Evolutionary conservation across 2,329 filamentous ascomycete species (phyloP), one percentile per base, ranked within the genome.

Genomic region (Penicillium olsonii): DNA sequence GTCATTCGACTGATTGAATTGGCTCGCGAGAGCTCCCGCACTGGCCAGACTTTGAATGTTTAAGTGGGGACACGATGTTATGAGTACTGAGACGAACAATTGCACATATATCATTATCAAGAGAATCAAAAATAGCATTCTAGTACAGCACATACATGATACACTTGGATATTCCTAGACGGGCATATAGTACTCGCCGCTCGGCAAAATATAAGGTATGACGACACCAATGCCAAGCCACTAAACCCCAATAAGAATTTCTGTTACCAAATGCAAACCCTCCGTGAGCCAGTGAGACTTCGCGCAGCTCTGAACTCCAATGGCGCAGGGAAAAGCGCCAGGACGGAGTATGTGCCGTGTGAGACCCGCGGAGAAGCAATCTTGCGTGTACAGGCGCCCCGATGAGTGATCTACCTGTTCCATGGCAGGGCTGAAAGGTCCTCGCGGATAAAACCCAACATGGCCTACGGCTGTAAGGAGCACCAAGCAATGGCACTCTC

Each of bases 1-100:
- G 77, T 84, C 5, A 76, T 85, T 54, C 73, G 70, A 48, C 70
- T 84, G 54, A 79, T 84, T 56, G 82, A 84, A 66, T 62, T 80
- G 53, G 80, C 78, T 14, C 73, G 72, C 55, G 71, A 79, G 67
- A 83, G 79, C 60, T 81, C 79, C 12, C 71, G 69, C 55, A 70
- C 67, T 54, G 79, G 79, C 4, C 77, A 69, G 68, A 81, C 79
- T 1, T 34, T 79, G 54, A 64, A 69, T 42, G 63, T 73, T 37
- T 69, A 60, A 49, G 50, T 55, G 41, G 53, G 17, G 26, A 34
- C 40, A 55, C 48, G 50, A 54, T 44, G 48, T 54, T 46, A 61
- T 31, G 53, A 60, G 50, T 29, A 29, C 12, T 31, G 29, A 31
- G 29, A 29, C 10, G 27, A 29, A 15, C 12, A 31, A 14, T 15